Evolutionary conservation across 306 rosid genomes (phyloP).

Genomic region (Cucurbita maxima): DNA sequence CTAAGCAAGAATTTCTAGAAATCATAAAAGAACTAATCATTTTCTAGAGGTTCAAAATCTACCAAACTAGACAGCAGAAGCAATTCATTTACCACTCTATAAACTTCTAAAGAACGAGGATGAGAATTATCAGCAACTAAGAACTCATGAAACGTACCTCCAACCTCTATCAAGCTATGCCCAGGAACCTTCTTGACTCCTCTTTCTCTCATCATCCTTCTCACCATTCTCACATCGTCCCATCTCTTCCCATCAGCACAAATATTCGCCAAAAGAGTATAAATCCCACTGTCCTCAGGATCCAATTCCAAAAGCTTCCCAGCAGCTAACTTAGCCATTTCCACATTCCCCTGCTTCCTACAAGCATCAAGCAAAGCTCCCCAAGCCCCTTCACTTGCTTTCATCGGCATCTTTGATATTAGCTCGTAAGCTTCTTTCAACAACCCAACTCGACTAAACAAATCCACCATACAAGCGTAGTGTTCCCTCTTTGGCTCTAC

Average conservation of each 20-base stretch:
- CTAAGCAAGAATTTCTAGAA: not conserved
- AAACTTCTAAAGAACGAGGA: constrained; percentile 45
- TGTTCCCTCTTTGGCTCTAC: constrained; percentile 46
- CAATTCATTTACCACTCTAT: constrained; percentile 23
- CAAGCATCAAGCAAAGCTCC: constrained; percentile 73
- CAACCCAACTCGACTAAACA: constrained; percentile 47
- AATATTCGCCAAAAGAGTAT: constrained; percentile 40
- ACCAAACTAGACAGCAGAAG: constrained; percentile 27
- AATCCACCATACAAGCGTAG: constrained; percentile 61
- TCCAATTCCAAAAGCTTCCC: constrained; percentile 40
- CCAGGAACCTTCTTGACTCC: constrained; percentile 71
- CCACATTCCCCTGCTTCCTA: constrained; percentile 44
- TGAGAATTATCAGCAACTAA: constrained; percentile 65
- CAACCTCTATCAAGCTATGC: constrained; percentile 50
- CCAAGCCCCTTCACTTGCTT: constrained; percentile 61
- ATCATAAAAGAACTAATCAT: not conserved
- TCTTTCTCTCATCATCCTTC: constrained; percentile 61
- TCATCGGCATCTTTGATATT: constrained; percentile 52
- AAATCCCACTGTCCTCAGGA: constrained; percentile 58
- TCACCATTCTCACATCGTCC: constrained; percentile 47
- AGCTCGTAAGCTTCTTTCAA: constrained; percentile 50
- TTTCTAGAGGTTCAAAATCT: constrained; percentile 11
- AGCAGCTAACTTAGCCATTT: constrained; percentile 45
- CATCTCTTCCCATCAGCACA: constrained; percentile 47
- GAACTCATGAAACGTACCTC: constrained; percentile 43